phyloP scores from a whole-genome alignment of 2,329 filamentous ascomycete genomes.

The Endothia cerciana region DNA sequence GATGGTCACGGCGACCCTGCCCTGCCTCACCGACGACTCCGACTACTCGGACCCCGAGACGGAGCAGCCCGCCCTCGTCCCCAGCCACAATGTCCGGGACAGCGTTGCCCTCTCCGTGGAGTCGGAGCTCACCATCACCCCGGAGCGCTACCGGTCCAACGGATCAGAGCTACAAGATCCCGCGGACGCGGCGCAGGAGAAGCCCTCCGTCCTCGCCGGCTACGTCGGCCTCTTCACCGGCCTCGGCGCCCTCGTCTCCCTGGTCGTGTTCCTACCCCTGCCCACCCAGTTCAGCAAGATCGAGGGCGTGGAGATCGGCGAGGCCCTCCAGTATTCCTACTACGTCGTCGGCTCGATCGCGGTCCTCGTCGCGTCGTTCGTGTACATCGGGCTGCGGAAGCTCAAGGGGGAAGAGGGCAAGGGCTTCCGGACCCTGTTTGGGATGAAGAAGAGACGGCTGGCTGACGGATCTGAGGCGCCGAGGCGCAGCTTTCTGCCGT shows the following conservation, averaged over 20 bases:
- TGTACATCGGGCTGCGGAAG: constrained; percentile 75
- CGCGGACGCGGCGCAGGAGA: constrained; percentile 39
- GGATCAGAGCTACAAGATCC: constrained; percentile 27
- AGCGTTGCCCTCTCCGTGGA: constrained; percentile 70
- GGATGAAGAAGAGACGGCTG: constrained; percentile 36
- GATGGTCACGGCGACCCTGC: constrained; percentile 96
- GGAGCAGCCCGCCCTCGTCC: constrained; percentile 38
- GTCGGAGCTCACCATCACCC: constrained; percentile 77
- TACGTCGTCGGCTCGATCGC: constrained; percentile 81
- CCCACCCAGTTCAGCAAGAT: constrained; percentile 77
- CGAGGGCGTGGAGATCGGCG: constrained; percentile 70
- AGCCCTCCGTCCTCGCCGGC: constrained; percentile 72
- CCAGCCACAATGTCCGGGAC: constrained; percentile 49
- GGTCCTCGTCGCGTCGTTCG: constrained; percentile 71
- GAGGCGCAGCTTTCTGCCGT: constrained; percentile 50
- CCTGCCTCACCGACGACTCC: constrained; percentile 64
- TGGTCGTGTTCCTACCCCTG: constrained; percentile 82
- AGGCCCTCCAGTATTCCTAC: constrained; percentile 82
- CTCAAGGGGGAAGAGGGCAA: constrained; percentile 78
- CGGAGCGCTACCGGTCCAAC: constrained; percentile 55
- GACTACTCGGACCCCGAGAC: constrained; percentile 30
- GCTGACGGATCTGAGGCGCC: constrained; percentile 29
- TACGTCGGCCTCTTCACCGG: constrained; percentile 92
- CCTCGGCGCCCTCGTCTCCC: constrained; percentile 83
- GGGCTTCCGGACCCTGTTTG: constrained; percentile 65